Evolutionary conservation across 2,329 filamentous ascomycete species (phyloP), one percentile per base, ranked within the genome.

Genomic region (Aspergillus tamarii): DNA sequence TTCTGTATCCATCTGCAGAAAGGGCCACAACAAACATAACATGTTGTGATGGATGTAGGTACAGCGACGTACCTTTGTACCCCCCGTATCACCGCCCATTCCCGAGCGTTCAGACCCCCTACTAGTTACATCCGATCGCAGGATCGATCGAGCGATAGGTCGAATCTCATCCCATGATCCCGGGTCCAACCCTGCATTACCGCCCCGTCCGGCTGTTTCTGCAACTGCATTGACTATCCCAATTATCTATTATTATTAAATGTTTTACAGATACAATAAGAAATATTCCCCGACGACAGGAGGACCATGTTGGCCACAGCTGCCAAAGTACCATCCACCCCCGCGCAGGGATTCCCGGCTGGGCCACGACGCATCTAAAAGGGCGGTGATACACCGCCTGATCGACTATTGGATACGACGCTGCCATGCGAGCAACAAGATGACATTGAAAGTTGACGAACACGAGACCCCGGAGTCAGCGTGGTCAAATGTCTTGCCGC

Each of bases 361-460:
- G 56, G 53, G 41, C 60, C 46, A 43, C 56, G 16, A 36, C 23
- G n/a, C 30, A 48, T 55, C 58, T 55, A 32, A 66, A 69, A 48
- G 56, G 50, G 67, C 66, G 66, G 66, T 69, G 67, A 70, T 70
- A 65, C 66, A 70, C 68, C 67, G 64, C 66, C 66, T 41, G 52
- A 23, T 58, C 60, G 43, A 60, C 59, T 45, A 67, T 68, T 68
- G 65, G 66, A 34, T 50, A 50, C 59, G 14, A 57, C 41, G 59
- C 30, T 63, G 64, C 66, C 62, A 67, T 66, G 62, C 57, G 46
- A 64, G 30, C 32, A 55, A 39, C 52, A 39, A 3, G 9, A n/a
- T 14, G 30, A 21, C 3, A 19, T 21, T 19, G 12, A 19, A 32
- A 30, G 28, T 16, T 34, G 28, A 52, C n/a, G 28, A 52, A 52